These are phyloP conservation scores for Cercospora sp. DNA, from an alignment of 2,329 filamentous ascomycete genomes.

Conservation along the genomic window DNA sequence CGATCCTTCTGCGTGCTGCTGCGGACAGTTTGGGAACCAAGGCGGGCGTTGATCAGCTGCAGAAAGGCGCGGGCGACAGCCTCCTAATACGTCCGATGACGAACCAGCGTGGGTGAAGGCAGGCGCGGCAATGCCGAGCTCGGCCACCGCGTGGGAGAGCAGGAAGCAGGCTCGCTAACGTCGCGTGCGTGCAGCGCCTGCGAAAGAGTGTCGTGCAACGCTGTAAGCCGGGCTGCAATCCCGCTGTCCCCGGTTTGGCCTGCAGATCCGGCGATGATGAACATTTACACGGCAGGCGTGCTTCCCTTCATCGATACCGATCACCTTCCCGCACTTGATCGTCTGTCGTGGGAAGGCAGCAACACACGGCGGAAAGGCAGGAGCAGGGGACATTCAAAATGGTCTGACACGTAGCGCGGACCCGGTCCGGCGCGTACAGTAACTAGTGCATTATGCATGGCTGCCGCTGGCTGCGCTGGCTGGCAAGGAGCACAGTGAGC, in stretches of 20 bases:
- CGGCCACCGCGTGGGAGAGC: neutral
- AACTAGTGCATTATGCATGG: neutral
- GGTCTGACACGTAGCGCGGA: neutral
- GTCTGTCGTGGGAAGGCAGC: neutral
- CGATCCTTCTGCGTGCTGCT: neutral
- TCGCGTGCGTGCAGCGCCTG: neutral
- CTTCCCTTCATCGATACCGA: neutral
- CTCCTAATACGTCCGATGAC: neutral
- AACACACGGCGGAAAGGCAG: neutral
- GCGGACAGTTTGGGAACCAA: neutral
- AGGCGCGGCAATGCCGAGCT: neutral
- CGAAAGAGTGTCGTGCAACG: neutral
- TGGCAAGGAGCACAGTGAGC: constrained; percentile 7
- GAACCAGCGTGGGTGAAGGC: neutral
- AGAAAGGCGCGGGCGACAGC: neutral
- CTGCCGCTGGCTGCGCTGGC: neutral
- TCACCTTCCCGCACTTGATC: neutral
- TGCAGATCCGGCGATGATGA: neutral
- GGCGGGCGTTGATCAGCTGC: neutral
- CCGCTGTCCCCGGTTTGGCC: neutral
- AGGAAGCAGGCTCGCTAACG: neutral
- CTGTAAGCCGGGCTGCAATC: neutral
- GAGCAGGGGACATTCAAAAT: neutral
- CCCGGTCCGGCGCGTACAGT: neutral
- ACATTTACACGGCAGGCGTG: neutral